Base-by-base conservation (phyloP, 2,329 filamentous ascomycete species). In the Chaetoscypha palmicola region DNA sequence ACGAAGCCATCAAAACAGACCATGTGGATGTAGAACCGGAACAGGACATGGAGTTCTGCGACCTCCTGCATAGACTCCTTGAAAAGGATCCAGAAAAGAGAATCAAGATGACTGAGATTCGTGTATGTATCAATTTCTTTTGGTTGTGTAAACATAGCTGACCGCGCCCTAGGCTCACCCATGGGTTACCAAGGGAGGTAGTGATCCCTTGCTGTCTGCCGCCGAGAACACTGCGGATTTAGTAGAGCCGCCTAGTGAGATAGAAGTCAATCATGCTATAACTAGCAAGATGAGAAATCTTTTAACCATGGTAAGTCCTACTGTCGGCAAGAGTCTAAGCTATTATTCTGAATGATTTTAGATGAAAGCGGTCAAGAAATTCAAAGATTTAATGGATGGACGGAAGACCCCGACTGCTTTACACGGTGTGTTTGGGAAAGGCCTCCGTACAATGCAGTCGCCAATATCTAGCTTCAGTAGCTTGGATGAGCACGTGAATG, bases 331-430 rank as follows among this genome's bases (percentile, higher is more conserved):
- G n/a, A n/a, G n/a, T n/a, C n/a, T n/a, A n/a, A n/a, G n/a, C n/a
- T n/a, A n/a, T n/a, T n/a, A n/a, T n/a, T n/a, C n/a, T n/a, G n/a
- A n/a, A n/a, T n/a, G n/a, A n/a, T n/a, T 23, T 9, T 51, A 88
- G 82, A 85, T 97, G 72, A 92, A 87, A 76, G 92, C 90, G 3
- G 91, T 94, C 31, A 81, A 83, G 51, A 86, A 84, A 46, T 96
- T 97, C 70, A 96, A 94, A 62, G 69, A 76, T 39, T 71, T 94
- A 7, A 67, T 92, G 22, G 70, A 77, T 50, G 68, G 71, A 45
- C 41, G 38, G n/a, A 73, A 72, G 48, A 70, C 74, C 55, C 68
- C 74, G 21, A 41, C 41, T 9, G 66, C 70, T 21, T 69, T 81
- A 56, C 73, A 78, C 47, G 75, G 73, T 33, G 76, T 81, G 23